phyloP scores from a whole-genome alignment of 305 asterid genomes.

The Fraxinus ornus region DNA sequence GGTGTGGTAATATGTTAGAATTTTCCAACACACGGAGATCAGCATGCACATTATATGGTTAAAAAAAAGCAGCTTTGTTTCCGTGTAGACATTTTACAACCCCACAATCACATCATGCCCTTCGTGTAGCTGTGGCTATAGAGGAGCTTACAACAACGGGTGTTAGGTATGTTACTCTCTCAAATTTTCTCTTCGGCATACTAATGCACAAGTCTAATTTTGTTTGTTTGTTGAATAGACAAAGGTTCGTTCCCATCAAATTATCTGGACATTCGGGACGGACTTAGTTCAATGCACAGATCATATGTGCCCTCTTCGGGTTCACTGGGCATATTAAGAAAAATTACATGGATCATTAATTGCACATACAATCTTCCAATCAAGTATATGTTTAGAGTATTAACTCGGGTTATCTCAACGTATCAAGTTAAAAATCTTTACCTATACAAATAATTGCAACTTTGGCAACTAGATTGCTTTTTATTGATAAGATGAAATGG shows the following conservation, averaged over 20 bases:
- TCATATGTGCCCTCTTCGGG: conserved; percentile 67
- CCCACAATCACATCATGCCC: no score
- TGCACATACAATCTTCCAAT: conserved; percentile 23
- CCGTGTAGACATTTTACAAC: no score
- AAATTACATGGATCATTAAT: conserved; percentile 41
- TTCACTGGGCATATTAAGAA: conserved; percentile 76
- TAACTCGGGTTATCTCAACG: neutral
- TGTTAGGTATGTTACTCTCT: no score
- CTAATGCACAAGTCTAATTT: neutral
- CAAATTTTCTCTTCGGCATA: neutral
- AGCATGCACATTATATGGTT: no score
- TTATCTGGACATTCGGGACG: conserved; percentile 7
- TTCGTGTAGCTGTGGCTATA: no score
- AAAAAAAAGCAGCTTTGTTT: no score
- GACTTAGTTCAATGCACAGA: conserved; percentile 55
- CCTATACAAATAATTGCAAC: neutral
- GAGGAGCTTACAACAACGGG: no score
- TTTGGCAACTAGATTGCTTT: neutral
- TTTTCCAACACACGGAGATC: no score
- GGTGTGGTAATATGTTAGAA: no score
- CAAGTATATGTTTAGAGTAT: neutral
- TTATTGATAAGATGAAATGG: neutral
- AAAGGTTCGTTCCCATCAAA: conserved; percentile 30
- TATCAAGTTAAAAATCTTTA: neutral
- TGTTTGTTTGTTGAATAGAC: conserved; percentile 30